A percentile compares a stretch with the other conserved stretches of the same genome.
These are phyloP conservation scores for Nannochloropsis granulata DNA, from an alignment of 108 stramenopile species.

Conservation along the genomic window DNA sequence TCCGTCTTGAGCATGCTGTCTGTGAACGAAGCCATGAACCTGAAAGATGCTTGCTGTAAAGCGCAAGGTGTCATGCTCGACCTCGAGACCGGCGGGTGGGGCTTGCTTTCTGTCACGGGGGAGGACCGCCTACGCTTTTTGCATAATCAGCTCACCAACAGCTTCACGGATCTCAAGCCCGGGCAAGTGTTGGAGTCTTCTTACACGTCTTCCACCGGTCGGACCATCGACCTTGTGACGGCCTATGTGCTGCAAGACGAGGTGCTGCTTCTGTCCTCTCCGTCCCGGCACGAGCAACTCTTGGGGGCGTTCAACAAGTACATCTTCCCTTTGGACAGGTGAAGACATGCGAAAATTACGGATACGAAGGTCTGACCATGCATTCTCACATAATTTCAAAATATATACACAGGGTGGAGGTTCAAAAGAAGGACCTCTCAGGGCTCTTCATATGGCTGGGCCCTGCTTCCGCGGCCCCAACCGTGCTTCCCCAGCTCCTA, in stretches of 20 bases:
- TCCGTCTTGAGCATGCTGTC: background rate
- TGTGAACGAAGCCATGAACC: background rate
- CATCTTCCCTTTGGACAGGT: slow-evolving; percentile 24
- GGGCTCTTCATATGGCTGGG: background rate
- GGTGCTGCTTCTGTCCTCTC: slow-evolving; percentile 17
- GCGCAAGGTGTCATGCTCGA: background rate
- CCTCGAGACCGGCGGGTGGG: background rate
- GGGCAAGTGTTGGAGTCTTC: slow-evolving; percentile 3
- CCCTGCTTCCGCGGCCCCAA: background rate
- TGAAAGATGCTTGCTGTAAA: background rate
- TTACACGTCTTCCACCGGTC: slow-evolving; percentile 3
- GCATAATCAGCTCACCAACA: slow-evolving; percentile 23
- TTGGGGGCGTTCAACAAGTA: slow-evolving; percentile 10
- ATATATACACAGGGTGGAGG: background rate
- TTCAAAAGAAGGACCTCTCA: background rate
- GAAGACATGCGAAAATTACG: background rate
- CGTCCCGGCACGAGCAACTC: slow-evolving; percentile 7
- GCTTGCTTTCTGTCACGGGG: slow-evolving; percentile 7
- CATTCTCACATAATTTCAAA: no score
- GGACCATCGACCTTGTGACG: slow-evolving; percentile 6
- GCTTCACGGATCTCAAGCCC: background rate
- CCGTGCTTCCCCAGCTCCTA: background rate
- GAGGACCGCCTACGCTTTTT: slow-evolving; percentile 21
- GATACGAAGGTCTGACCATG: no score
- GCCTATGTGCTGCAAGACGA: slow-evolving; percentile 8